Base-by-base conservation (phyloP, 495 filamentous ascomycete species). In the Hypoxylon lienhwacheense region DNA sequence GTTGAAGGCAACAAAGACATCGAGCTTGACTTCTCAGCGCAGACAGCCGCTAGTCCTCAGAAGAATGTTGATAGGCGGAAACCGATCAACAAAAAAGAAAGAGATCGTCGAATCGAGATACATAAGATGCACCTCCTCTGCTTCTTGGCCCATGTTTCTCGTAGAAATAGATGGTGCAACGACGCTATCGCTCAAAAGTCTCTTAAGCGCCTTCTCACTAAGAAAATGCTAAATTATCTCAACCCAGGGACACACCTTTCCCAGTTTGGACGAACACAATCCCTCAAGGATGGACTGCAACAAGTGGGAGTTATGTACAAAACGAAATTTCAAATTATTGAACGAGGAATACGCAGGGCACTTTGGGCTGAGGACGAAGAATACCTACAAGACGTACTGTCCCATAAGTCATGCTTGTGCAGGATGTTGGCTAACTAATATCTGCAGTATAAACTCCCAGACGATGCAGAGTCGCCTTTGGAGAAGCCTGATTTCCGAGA, bases 101-200 rank as follows among this genome's bases (percentile, higher is more conserved):
- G 79, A 59, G 81, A 78, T 37, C 68, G 82, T 7, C 79, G 91
- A 29, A 67, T 93, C 19, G 81, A 93, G 50, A 73, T 89, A 24
- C 93, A 99, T 64, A 96, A 95, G 70, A 73, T 81, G 58, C 90
- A 99, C 72, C 36, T 97, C 2, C 75, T 95, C 24, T 95, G 90
- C 60, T 75, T 97, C 1, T 66, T 97, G 22, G 77, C 76, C 3
- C 89, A 97, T 67, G 81, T 86, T 14, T 77, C 85, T 54, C 69
- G 80, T 17, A 81, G 91, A 31, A 97, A 96, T 65, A 68, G 74
- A 44, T 97, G 92, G 92, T 97, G 91, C 65, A 96, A 96, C 67
- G 84, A 93, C 66, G 54, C 74, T 10, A 66, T 74, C 52, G 74
- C 85, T 28, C 86, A 93, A 66, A 69, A 68, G 25, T 74, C 72